phyloP scores from a whole-genome alignment of 257 asterid species.

The Nicotiana otophora region DNA sequence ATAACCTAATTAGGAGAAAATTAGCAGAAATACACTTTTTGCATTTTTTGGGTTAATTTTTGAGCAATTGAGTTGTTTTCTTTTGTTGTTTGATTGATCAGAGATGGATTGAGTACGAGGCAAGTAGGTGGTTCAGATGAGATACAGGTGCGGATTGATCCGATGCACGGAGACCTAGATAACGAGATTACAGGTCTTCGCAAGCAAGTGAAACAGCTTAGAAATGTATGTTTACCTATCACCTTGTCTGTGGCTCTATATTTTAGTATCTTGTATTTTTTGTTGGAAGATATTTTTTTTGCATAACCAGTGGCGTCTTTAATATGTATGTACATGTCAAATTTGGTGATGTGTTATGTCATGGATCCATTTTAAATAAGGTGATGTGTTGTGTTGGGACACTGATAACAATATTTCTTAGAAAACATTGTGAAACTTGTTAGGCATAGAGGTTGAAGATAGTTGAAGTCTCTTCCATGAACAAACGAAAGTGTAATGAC shows the following conservation, averaged over 20 bases:
- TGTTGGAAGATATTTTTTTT: neutral
- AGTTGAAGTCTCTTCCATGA: no score
- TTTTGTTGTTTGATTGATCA: constrained; percentile 18
- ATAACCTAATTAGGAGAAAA: neutral
- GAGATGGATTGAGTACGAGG: constrained; percentile 81
- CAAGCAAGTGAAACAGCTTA: constrained; percentile 75
- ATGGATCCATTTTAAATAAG: neutral
- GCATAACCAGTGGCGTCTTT: neutral
- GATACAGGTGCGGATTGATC: constrained; percentile 80
- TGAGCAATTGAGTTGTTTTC: neutral
- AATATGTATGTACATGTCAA: no score
- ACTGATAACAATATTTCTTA: no score
- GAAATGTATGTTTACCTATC: constrained; percentile 38
- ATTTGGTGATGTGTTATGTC: neutral
- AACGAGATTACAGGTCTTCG: constrained; percentile 82
- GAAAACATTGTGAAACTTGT: no score
- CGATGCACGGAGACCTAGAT: constrained; percentile 64
- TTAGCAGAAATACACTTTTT: neutral
- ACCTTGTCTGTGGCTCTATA: neutral
- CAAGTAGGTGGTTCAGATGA: constrained; percentile 63
- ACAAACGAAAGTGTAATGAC: no score
- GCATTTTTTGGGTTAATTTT: neutral
- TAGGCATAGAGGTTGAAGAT: no score
- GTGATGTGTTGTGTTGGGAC: neutral
- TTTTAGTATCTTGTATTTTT: neutral